phyloP scores from a whole-genome alignment of 73 alveolate genomes.

The Breviolum minutum region DNA sequence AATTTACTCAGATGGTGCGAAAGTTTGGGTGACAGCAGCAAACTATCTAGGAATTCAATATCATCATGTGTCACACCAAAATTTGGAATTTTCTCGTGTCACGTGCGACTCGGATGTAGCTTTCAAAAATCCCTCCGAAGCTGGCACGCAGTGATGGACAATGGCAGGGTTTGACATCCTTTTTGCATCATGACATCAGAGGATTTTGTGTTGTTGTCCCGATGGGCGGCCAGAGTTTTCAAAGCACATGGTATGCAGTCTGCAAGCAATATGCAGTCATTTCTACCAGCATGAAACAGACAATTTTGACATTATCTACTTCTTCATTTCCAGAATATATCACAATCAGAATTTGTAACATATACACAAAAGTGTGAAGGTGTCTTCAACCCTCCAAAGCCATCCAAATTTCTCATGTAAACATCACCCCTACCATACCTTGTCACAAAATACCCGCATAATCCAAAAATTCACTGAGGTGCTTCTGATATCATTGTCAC shows the following conservation, averaged over 20 bases:
- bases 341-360: not conserved
- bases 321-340: no score
- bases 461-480: not conserved
- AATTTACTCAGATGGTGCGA: no score
- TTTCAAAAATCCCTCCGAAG: not conserved
- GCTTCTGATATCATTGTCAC: slow-evolving; percentile 5
- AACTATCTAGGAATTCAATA: not conserved
- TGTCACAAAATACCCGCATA: not conserved
- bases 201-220: no score
- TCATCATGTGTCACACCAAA: not conserved
- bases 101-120: not conserved
- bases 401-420: no score
- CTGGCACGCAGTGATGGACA: not conserved
- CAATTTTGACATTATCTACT: no score
- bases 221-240: no score
- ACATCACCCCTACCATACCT: no score
- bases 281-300: no score
- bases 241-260: no score
- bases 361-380: not conserved
- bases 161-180: not conserved
- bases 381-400: not conserved
- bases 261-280: no score
- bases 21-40: no score
- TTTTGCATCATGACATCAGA: not conserved
- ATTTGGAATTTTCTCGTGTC: not conserved